Conservation (phyloP, 2,329 filamentous ascomycete species). For the Aspergillus sclerotialis region DNA sequence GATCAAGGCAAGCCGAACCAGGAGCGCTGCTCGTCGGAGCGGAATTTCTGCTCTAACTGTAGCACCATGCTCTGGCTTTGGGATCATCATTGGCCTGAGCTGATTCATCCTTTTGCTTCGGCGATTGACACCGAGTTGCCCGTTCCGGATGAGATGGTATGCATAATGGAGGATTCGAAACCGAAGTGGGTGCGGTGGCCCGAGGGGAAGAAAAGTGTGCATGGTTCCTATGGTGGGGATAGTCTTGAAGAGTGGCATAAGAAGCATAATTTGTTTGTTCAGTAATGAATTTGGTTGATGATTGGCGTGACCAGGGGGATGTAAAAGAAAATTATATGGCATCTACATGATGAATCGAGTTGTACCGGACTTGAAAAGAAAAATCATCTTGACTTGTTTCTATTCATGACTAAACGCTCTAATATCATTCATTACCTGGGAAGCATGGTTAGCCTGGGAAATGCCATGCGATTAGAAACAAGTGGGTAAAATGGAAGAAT, state of each 20-base stretch:
- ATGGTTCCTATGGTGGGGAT: conserved; percentile 30
- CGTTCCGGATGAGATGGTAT: conserved; percentile 41
- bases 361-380: no score
- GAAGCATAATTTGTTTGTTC: conserved; percentile 29
- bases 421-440: no score
- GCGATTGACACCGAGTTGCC: conserved; percentile 44
- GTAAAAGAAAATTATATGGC: no score
- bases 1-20: conserved; percentile 36
- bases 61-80: conserved; percentile 43
- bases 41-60: conserved; percentile 43
- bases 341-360: no score
- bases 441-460: conserved; percentile 7
- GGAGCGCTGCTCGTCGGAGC: conserved; percentile 35
- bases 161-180: conserved; percentile 38
- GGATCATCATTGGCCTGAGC: conserved; percentile 41
- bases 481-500: conserved; percentile 1
- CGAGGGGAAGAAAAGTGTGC: conserved; percentile 39
- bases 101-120: conserved; percentile 45
- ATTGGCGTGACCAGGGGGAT: no score
- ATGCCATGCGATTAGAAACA: no score
- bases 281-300: conserved; percentile 13
- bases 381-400: no score
- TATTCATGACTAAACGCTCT: no score
- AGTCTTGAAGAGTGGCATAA: conserved; percentile 44
- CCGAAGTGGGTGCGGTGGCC: conserved; percentile 42